phyloP scores from a whole-genome alignment of 148 eudicot species.

The Rhododendron mucronatum region DNA sequence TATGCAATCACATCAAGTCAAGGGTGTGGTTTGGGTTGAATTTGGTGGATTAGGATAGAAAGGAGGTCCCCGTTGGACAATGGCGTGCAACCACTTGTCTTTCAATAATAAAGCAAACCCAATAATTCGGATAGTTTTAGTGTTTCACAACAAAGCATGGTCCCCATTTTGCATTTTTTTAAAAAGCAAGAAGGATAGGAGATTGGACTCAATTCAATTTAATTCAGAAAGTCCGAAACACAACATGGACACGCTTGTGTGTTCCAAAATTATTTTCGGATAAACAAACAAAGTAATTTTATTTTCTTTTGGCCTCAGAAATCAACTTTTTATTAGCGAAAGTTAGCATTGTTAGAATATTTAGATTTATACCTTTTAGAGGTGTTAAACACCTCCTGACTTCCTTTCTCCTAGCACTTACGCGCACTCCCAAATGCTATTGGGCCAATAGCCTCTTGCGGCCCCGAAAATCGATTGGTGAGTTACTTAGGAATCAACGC shows the following conservation, averaged over 20 bases:
- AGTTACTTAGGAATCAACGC: not conserved
- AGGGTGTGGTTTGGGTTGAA: not conserved
- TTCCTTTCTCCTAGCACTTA: too few relatives aligned
- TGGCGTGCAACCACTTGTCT: not conserved
- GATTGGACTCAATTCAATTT: not conserved
- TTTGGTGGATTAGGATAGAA: not conserved
- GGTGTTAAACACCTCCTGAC: too few relatives aligned
- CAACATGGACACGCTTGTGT: not conserved
- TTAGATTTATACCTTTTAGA: not conserved
- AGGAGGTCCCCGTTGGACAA: not conserved
- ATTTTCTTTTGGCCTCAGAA: too few relatives aligned
- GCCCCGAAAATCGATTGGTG: not conserved
- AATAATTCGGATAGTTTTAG: not conserved
- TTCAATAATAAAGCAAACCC: not conserved
- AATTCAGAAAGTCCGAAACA: not conserved
- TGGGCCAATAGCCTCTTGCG: not conserved
- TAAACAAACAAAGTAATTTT: too few relatives aligned
- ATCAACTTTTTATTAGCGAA: too few relatives aligned
- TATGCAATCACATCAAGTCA: not conserved
- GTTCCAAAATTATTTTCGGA: not conserved
- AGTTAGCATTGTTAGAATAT: not conserved
- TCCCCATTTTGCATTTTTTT: not conserved
- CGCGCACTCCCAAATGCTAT: too few relatives aligned
- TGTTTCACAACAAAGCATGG: not conserved
- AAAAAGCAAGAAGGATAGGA: not conserved